Evolutionary conservation across 2,329 filamentous ascomycete genomes (phyloP), one percentile per base, ranked within the genome.

Genomic region (Penicillium digitatum): DNA sequence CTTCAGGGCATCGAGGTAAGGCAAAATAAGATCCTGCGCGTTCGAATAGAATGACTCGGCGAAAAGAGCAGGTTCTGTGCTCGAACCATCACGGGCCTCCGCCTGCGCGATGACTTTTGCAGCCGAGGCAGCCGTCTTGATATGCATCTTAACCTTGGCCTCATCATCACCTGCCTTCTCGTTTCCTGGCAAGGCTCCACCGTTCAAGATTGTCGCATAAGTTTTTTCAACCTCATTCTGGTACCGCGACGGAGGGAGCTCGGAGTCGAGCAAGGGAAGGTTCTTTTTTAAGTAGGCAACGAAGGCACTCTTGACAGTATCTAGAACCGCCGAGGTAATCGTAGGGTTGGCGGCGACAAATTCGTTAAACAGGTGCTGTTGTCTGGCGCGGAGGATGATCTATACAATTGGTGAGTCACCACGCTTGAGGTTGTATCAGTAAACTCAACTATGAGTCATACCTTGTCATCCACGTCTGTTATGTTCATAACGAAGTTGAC

Each of bases 401-500:
- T 85, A 59, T 42, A 48, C 18, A 37, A 12, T 24, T 50, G 32
- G 54, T 55, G 39, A 47, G 59, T 59, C 55, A 62, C 51, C 34
- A 18, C 20, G 10, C 7, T 45, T 14, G 39, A 37, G 14, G 24
- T 12, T 29, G 12, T 14, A n/a, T 24, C 40, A 22, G 38, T 38
- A 24, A 29, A 42, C 22, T 29, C 16, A 51, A 31, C 10, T 32
- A 12, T 5, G 27, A 55, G 37, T 5, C 62, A 40, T 67, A 85
- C 83, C 80, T 88, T 88, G 73, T 89, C 86, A 64, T 91, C 88
- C 37, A 93, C 82, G 66, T 93, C 91, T 27, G 91, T 95, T 60
- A 94, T 90, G 75, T 95, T 95, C 87, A 95, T 94, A 62, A 95
- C 89, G 75, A 95, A 95, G 57, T 86, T 84, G 62, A 96, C 84